Percentiles rank a stretch among this genome's conserved stretches.
phyloP scores from a whole-genome alignment of 805 yeast species.

The Saccharomycopsis fermentans region DNA sequence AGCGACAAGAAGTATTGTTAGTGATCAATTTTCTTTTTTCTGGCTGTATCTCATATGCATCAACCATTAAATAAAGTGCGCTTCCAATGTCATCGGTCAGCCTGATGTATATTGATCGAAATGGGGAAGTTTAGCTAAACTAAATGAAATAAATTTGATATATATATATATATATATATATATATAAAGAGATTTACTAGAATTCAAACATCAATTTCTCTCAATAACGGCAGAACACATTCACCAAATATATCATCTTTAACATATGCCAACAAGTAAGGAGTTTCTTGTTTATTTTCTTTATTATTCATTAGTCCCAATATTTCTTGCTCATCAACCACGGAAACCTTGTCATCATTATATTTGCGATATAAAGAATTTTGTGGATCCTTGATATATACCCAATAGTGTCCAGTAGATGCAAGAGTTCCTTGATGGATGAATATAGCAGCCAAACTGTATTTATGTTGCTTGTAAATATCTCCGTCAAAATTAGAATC shows the following conservation, averaged over 20 bases:
- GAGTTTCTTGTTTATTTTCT: slow-evolving; percentile 78
- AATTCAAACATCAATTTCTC: slow-evolving; percentile 25
- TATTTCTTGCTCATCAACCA: slow-evolving; percentile 50
- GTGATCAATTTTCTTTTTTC: background rate
- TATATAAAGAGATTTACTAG: no score
- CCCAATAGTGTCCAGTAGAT: slow-evolving; percentile 95
- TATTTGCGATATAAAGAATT: slow-evolving; percentile 71
- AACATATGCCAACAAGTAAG: slow-evolving; percentile 82
- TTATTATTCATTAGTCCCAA: slow-evolving; percentile 46
- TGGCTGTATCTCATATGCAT: background rate
- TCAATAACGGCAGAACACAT: slow-evolving; percentile 55
- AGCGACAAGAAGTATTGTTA: background rate
- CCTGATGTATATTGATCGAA: no score
- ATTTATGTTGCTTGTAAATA: slow-evolving; percentile 53
- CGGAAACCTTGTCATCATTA: slow-evolving; percentile 91
- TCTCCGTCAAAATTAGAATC: slow-evolving; percentile 32
- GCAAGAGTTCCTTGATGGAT: slow-evolving; percentile 89
- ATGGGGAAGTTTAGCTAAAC: no score
- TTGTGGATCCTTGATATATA: slow-evolving; percentile 73
- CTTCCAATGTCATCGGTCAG: no score
- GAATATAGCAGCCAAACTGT: slow-evolving; percentile 81
- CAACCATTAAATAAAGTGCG: background rate
- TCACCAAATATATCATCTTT: slow-evolving; percentile 45
- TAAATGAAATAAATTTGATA: no score
- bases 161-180: no score